Conservation (phyloP, 1,284 basidiomycete genomes). For the Testicularia cyperi region DNA sequence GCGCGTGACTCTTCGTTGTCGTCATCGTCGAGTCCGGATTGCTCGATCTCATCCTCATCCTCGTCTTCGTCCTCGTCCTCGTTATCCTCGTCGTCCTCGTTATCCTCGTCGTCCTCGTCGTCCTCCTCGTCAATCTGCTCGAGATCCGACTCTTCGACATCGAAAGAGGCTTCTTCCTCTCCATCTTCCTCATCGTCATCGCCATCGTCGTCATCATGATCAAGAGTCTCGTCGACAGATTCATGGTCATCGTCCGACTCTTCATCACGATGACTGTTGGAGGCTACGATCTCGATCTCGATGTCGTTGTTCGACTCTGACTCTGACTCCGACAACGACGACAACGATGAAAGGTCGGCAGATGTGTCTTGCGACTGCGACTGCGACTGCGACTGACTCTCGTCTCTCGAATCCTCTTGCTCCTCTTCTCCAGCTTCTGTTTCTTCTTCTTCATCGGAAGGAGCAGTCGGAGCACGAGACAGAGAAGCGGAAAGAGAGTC, state of each 20-base stretch:
- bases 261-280: background rate
- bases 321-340: too few relatives aligned
- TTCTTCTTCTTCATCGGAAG: background rate
- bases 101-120: background rate
- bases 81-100: background rate
- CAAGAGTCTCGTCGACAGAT: background rate
- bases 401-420: too few relatives aligned
- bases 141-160: background rate
- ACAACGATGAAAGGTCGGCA: too few relatives aligned
- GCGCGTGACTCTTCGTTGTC: background rate
- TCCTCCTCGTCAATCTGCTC: background rate
- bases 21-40: background rate
- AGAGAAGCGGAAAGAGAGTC: slow-evolving; percentile 4
- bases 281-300: background rate
- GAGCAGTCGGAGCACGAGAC: background rate
- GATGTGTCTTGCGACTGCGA: too few relatives aligned
- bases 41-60: slow-evolving; percentile 1
- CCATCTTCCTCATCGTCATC: slow-evolving; percentile 1
- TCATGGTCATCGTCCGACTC: too few relatives aligned
- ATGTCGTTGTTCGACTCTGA: too few relatives aligned
- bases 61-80: background rate
- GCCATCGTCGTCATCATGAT: background rate
- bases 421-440: too few relatives aligned
- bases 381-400: too few relatives aligned
- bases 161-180: background rate